phyloP scores from a whole-genome alignment of 768 basidiomycete genomes.

The Russula emetica region DNA sequence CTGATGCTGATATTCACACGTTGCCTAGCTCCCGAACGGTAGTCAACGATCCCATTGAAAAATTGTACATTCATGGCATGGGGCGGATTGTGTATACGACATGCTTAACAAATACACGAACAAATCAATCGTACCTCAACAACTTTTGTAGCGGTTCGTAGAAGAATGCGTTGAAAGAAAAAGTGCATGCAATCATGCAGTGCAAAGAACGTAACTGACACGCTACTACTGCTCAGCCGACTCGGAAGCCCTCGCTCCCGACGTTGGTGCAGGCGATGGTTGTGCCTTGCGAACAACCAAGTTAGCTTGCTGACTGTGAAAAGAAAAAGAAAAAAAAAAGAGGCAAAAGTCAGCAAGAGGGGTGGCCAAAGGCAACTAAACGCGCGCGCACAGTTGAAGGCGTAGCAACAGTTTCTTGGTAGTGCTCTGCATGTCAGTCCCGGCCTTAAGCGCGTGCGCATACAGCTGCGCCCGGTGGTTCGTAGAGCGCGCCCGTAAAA shows the following conservation, averaged over 20 bases:
- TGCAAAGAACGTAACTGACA: background rate
- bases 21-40: conserved; percentile 7
- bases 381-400: conserved; percentile 75
- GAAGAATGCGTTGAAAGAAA: background rate
- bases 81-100: conserved; percentile 14
- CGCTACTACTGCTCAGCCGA: conserved; percentile 19
- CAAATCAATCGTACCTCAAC: conserved; percentile 14
- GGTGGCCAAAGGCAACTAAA: background rate
- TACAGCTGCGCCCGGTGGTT: conserved; percentile 78
- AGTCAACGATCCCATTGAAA: conserved; percentile 1
- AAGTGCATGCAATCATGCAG: background rate
- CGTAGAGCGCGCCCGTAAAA: conserved; percentile 72
- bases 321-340: background rate
- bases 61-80: conserved; percentile 13
- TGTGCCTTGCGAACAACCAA: conserved; percentile 60
- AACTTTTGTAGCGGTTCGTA: conserved; percentile 8
- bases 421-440: conserved; percentile 62
- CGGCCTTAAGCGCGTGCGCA: conserved; percentile 67
- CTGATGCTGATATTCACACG: background rate
- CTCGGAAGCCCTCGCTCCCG: conserved; percentile 10
- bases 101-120: conserved; percentile 3
- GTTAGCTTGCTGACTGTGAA: conserved; percentile 71
- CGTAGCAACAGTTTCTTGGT: conserved; percentile 78
- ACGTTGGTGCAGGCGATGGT: conserved; percentile 34
- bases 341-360: background rate